phyloP scores from a whole-genome alignment of 306 rosid genomes.

The Herpetospermum pedunculosum region DNA sequence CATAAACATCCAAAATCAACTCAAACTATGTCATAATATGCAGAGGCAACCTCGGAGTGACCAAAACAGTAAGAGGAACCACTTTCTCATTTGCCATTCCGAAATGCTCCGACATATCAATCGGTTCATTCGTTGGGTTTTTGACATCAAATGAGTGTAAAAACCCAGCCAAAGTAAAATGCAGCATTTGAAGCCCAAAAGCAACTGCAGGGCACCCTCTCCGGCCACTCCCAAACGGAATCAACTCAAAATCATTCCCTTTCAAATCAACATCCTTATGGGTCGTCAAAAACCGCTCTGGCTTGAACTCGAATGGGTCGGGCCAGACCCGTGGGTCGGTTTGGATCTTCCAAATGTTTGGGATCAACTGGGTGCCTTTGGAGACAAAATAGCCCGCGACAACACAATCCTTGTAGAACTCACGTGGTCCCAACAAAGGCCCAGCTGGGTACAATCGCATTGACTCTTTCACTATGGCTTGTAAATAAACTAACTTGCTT shows the following conservation, averaged over 20 bases:
- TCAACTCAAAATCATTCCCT: conserved; percentile 19
- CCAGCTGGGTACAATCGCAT: conserved; percentile 37
- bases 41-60: background rate
- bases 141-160: background rate
- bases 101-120: background rate
- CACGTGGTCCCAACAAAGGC: conserved; percentile 23
- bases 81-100: background rate
- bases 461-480: conserved; percentile 41
- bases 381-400: conserved; percentile 30
- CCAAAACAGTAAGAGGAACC: background rate
- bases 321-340: conserved; percentile 15
- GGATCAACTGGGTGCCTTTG: conserved; percentile 27
- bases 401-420: conserved; percentile 28
- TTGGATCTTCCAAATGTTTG: conserved; percentile 34
- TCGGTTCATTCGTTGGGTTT: background rate
- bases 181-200: conserved; percentile 10
- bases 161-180: conserved; percentile 9
- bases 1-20: background rate
- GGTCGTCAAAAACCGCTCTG: conserved; percentile 24
- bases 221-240: conserved; percentile 34
- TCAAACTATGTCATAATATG: background rate
- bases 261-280: conserved; percentile 14
- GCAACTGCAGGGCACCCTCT: conserved; percentile 25
- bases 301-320: conserved; percentile 17
- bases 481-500: conserved; percentile 22